Conservation (phyloP, 768 basidiomycete genomes). For the Boletellus sp. region DNA sequence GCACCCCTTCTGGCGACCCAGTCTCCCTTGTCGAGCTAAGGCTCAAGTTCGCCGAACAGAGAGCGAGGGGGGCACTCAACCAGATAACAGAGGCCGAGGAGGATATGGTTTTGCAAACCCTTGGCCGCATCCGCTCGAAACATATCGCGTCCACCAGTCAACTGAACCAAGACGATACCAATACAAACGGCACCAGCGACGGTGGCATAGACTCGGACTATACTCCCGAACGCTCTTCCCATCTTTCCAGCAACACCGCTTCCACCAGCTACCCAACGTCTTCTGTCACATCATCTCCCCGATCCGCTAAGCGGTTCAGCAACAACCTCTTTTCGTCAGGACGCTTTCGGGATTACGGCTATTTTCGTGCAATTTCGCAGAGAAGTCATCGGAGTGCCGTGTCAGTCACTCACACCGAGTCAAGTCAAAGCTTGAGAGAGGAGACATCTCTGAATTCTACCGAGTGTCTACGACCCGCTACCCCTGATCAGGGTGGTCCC, state of each 20-base stretch:
- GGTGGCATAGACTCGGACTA: slow-evolving; percentile 29
- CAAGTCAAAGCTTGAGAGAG: slow-evolving; percentile 42
- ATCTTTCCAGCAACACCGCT: slow-evolving; percentile 34
- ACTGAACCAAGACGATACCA: slow-evolving; percentile 16
- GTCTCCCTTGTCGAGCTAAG: slow-evolving; percentile 63
- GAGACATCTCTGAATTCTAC: slow-evolving; percentile 43
- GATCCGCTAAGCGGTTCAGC: slow-evolving; percentile 70
- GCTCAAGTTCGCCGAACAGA: slow-evolving; percentile 68
- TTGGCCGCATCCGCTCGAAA: slow-evolving; percentile 51
- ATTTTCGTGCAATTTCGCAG: slow-evolving; percentile 55
- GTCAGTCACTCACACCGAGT: slow-evolving; percentile 47
- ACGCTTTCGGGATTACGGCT: slow-evolving; percentile 70
- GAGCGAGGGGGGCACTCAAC: slow-evolving; percentile 62
- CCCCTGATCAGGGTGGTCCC: slow-evolving; percentile 50
- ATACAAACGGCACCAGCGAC: slow-evolving; percentile 13
- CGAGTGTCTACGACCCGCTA: slow-evolving; percentile 45
- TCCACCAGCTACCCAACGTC: slow-evolving; percentile 39
- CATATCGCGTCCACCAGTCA: slow-evolving; percentile 21
- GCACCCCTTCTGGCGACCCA: slow-evolving; percentile 62
- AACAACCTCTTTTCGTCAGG: slow-evolving; percentile 85
- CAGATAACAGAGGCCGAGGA: slow-evolving; percentile 80
- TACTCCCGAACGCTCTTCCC: slow-evolving; percentile 33
- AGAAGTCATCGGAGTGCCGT: slow-evolving; percentile 36
- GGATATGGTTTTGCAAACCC: slow-evolving; percentile 75
- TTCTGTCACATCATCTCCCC: slow-evolving; percentile 37